Evolutionary conservation across 352 stramenopile species (phyloP).

Genomic region (Lagenidium sp.): DNA sequence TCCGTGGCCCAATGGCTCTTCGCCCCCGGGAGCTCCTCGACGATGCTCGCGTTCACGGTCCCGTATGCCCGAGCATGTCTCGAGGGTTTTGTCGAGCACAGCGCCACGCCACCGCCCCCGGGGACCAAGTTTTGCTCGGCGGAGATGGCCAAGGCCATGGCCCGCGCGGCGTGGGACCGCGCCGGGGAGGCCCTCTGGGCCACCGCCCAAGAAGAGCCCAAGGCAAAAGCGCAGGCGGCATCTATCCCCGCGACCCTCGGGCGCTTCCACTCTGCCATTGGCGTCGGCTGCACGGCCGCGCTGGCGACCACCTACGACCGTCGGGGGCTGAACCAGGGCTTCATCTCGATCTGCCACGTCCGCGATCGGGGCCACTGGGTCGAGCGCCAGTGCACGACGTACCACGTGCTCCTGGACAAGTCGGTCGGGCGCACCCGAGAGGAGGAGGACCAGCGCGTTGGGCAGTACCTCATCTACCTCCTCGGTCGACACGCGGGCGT

Average conservation of each 20-base stretch:
- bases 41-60: conserved; percentile 58
- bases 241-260: conserved; percentile 17
- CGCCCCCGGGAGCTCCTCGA: conserved; percentile 47
- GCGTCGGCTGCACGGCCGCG: conserved; percentile 65
- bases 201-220: conserved; percentile 18
- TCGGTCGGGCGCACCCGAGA: conserved; percentile 27
- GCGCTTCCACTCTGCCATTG: conserved; percentile 29
- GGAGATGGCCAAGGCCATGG: conserved; percentile 59
- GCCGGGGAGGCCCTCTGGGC: conserved; percentile 25
- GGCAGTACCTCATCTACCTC: conserved; percentile 59
- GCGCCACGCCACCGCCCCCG: neutral
- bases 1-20: conserved; percentile 39
- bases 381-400: conserved; percentile 31
- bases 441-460: conserved; percentile 1
- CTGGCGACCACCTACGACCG: conserved; percentile 56
- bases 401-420: conserved; percentile 63
- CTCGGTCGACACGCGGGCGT: too few relatives aligned
- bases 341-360: conserved; percentile 49
- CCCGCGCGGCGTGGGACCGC: conserved; percentile 36
- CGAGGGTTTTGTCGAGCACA: conserved; percentile 26
- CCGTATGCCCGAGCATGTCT: conserved; percentile 60
- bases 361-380: neutral
- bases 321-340: conserved; percentile 52
- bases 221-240: too few relatives aligned
- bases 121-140: conserved; percentile 34